phyloP scores from a whole-genome alignment of 805 yeast species.

The Lachancea sp. region DNA sequence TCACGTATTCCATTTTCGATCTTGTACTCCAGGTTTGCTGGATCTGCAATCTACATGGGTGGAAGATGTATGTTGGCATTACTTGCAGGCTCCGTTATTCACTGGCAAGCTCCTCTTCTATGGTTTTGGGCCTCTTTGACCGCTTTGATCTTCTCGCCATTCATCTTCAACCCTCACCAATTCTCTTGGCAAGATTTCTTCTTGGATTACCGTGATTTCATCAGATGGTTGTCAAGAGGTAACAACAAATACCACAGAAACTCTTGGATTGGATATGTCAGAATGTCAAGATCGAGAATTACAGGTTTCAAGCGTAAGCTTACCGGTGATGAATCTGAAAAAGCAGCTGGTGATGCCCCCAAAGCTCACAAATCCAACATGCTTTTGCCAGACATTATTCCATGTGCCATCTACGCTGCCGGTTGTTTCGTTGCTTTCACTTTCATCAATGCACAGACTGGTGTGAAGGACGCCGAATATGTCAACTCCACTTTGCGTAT shows the following conservation, averaged over 20 bases:
- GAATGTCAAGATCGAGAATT: slow-evolving; percentile 76
- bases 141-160: slow-evolving; percentile 86
- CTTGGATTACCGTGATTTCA: slow-evolving; percentile 90
- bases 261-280: slow-evolving; percentile 81
- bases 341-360: slow-evolving; percentile 74
- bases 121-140: slow-evolving; percentile 97
- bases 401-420: slow-evolving; percentile 67
- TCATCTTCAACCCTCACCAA: slow-evolving; percentile 95
- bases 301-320: slow-evolving; percentile 77
- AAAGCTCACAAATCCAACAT: slow-evolving; percentile 78
- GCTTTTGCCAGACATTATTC: slow-evolving; percentile 63
- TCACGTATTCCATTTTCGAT: slow-evolving; percentile 71
- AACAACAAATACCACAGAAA: slow-evolving; percentile 83
- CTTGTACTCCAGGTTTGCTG: slow-evolving; percentile 71
- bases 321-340: slow-evolving; percentile 72
- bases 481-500: slow-evolving; percentile 72
- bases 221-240: slow-evolving; percentile 89
- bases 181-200: slow-evolving; percentile 94
- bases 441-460: slow-evolving; percentile 79
- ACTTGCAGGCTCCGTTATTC: slow-evolving; percentile 64
- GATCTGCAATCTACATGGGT: slow-evolving; percentile 79
- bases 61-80: slow-evolving; percentile 69
- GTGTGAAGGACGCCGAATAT: slow-evolving; percentile 48
- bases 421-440: slow-evolving; percentile 77
- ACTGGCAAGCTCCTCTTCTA: slow-evolving; percentile 87